Base-by-base conservation (phyloP, 352 stramenopile genomes). In the Salisapilia sapeloensis region DNA sequence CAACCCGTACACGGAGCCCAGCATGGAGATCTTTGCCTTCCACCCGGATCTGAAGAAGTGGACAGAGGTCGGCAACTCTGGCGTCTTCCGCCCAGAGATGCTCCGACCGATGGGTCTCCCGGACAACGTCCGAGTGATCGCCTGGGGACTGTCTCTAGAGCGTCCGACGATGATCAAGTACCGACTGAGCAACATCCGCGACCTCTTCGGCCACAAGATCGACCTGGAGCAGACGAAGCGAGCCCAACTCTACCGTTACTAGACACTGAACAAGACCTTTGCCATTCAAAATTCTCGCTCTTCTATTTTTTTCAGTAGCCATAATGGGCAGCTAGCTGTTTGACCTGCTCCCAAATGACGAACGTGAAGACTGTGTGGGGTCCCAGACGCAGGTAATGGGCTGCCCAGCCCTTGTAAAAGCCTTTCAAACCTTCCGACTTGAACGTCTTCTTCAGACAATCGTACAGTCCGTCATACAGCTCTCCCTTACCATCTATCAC, bases 121-220 rank as follows among this genome's bases (percentile, higher is more conserved):
- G 2, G 87, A 98, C 56, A 96, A 98, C 65, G 95, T 99, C 30
- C 72, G 93, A 34, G 95, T 99, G 3, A 99, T 99, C 54, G 96
- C 96, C 9, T 99, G 96, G 93, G 96, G 96, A 26, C 67, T 99
- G 37, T 98, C 91, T 26, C 75, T 99, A 13, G 96, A 99, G 56
- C 77, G 96, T 40, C 96, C 96, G 21, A 99, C 96, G 20, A 99
- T 99, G 96, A 99, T 99, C 71, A 99, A 99, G 77, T 99, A 99
- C 65, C 77, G 91, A 23, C 92, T 99, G 44, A 97, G 87, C 53
- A 99, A 99, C 69, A 99, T 99, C 56, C 78, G 95, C 38, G 93
- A 99, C 57, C 86, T 99, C 38, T 99, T 99, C 56, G 96, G 96
- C 47, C 96, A 99, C 72, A 99, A 99, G 78, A 78, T 97, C 26